Conservation (phyloP, 208 protist species). For the Leptomonas pyrrhocoris region DNA sequence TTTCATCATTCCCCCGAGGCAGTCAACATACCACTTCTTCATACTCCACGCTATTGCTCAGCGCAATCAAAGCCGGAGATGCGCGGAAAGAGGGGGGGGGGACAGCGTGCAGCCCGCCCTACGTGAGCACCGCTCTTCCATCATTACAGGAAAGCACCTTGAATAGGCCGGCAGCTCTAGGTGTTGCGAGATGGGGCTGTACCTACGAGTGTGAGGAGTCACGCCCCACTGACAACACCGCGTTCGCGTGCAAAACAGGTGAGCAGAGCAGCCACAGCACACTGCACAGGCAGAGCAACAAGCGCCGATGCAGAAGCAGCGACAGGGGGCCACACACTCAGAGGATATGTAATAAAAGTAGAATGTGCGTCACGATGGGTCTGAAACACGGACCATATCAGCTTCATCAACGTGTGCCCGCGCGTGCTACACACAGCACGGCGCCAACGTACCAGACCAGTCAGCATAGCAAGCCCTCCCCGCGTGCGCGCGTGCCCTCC, state of each 20-base stretch:
- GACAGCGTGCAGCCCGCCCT: no score
- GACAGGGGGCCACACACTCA: conserved; percentile 28
- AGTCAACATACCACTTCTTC: no score
- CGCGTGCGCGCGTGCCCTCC: background rate
- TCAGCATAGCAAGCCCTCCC: background rate
- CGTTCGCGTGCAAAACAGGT: background rate
- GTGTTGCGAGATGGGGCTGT: conserved; percentile 38
- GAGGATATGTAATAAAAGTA: conserved; percentile 58
- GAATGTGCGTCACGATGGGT: conserved; percentile 62
- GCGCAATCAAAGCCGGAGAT: no score
- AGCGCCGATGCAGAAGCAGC: background rate
- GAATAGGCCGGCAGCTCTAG: conserved; percentile 18
- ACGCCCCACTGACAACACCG: conserved; percentile 54
- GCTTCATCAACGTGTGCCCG: conserved; percentile 50
- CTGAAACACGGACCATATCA: conserved; percentile 88
- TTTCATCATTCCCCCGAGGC: no score
- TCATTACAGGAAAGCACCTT: no score
- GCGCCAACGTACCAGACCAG: background rate
- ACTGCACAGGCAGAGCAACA: background rate
- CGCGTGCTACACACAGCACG: background rate
- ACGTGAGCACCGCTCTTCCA: no score
- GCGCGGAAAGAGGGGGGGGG: no score
- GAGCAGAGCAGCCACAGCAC: background rate
- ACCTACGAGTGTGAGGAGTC: conserved; percentile 30
- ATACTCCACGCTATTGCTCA: no score